A percentile compares a stretch with the other conserved stretches of the same genome.
Evolutionary conservation across 2,329 filamentous ascomycete species (phyloP).

Genomic region (Scedosporium minutisporum): DNA sequence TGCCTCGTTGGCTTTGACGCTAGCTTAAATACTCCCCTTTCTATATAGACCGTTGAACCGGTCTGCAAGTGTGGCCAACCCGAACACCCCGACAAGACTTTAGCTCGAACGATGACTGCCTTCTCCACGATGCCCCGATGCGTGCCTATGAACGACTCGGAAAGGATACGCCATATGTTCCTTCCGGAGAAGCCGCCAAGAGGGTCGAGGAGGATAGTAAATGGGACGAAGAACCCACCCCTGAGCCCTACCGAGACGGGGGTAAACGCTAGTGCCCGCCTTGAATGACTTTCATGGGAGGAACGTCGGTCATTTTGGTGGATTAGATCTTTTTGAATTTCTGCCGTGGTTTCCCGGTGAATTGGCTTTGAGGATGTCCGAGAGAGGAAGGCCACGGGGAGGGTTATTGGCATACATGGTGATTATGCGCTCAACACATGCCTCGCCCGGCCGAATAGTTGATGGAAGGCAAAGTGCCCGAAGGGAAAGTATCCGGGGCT

Average conservation of each 20-base stretch:
- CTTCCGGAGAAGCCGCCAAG: slow-evolving; percentile 26
- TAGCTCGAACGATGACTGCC: slow-evolving; percentile 49
- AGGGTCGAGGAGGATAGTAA: slow-evolving; percentile 17
- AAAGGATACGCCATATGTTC: slow-evolving; percentile 37
- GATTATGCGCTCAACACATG: no score
- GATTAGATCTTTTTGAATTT: no score
- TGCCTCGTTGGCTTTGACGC: neutral
- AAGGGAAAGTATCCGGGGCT: no score
- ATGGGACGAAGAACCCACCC: slow-evolving; percentile 22
- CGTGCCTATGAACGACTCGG: slow-evolving; percentile 41
- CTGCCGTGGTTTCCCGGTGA: no score
- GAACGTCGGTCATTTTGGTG: no score
- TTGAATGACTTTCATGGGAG: no score
- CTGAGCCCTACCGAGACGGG: slow-evolving; percentile 43
- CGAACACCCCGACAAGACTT: slow-evolving; percentile 50
- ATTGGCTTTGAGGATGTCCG: no score
- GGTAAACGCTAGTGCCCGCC: no score
- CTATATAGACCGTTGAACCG: slow-evolving; percentile 38
- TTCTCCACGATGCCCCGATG: slow-evolving; percentile 45
- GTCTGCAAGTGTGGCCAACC: slow-evolving; percentile 51
- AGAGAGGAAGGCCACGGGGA: no score
- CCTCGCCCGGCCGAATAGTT: no score
- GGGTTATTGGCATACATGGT: no score
- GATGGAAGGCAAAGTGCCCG: no score
- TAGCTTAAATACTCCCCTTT: slow-evolving; percentile 15